Conservation (phyloP, 2,329 filamentous ascomycete genomes). For the Claviceps africana region DNA sequence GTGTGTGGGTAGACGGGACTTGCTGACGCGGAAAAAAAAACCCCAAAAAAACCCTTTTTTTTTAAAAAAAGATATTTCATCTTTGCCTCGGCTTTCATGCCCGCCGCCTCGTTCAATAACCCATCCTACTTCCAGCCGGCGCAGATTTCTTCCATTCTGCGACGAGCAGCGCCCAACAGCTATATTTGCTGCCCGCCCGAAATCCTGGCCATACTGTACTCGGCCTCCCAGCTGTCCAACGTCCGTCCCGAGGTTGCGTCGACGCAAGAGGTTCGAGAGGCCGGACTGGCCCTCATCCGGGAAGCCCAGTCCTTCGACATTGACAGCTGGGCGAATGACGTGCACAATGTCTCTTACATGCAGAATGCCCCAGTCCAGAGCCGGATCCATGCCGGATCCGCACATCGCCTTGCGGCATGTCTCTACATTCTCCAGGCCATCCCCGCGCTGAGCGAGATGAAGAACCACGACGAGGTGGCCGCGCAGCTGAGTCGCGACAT, state of each 20-base stretch:
- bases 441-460: constrained; percentile 14
- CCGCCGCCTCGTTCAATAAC: constrained; percentile 15
- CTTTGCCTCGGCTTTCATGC: constrained; percentile 29
- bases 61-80: constrained; percentile 31
- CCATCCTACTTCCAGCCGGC: constrained; percentile 22
- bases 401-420: constrained; percentile 29
- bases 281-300: constrained; percentile 21
- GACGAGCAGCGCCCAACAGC: constrained; percentile 27
- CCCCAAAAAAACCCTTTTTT: no score
- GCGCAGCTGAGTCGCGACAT: constrained; percentile 29
- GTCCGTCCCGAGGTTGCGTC: constrained; percentile 13
- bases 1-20: no score
- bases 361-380: constrained; percentile 21
- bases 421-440: constrained; percentile 31
- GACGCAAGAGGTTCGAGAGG: constrained; percentile 16
- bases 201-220: constrained; percentile 29
- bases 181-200: constrained; percentile 33
- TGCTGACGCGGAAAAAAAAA: no score
- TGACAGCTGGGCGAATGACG: constrained; percentile 24
- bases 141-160: constrained; percentile 24
- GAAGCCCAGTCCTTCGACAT: constrained; percentile 27
- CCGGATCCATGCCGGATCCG: constrained; percentile 26
- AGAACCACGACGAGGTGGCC: constrained; percentile 15
- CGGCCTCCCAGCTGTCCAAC: constrained; percentile 27
- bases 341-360: constrained; percentile 20